Base-by-base conservation (phyloP, 306 rosid species). In the Albizia julibrissin region DNA sequence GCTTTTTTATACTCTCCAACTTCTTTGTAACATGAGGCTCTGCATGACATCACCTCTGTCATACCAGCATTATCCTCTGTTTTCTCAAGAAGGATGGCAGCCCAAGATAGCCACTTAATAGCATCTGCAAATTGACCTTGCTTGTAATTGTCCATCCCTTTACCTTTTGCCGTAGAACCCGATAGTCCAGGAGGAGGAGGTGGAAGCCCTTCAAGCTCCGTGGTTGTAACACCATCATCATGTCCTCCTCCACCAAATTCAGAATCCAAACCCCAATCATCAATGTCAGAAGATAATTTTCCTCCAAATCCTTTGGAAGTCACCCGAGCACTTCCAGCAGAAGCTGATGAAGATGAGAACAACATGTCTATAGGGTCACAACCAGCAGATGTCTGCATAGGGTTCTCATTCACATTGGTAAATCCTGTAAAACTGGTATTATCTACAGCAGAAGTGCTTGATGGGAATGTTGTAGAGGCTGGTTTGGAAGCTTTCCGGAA, bases 1-100 rank as follows among this genome's bases (percentile, higher is more conserved):
- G 98, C 98, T 84, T 96, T 95, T 89, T 96, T 96, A 85, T 93
- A 96, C 90, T 93, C 97, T 62, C 99, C 97, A 33, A 96, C 99
- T 87, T 96, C 99, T 87, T 96, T 96, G 85, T 92, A 96, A 89
- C 99, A 93, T 0, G 99, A 96, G 82, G 99, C 98, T 85, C 99
- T 87, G 88, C 92, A 91, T 0, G 98, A 90, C 88, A 96, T 86
- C 71, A 93, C 97, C 81, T 96, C 98, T 8, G 27, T 68, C 1
- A 86, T 3, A 42, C 85, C 88, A 8, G 87, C 86, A 76, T 21
- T 69, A 86, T 93, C 93, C 69, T 92, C 92, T 19, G 88, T 83
- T 85, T 90, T 96, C 92, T 93, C 94, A 46, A 96, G 85, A 82
- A 96, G 92, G 81, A 93, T 31, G 15, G 88, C 79, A 52, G 99